Conservation (phyloP, 2,329 filamentous ascomycete species). For the Aureobasidium sp. region DNA sequence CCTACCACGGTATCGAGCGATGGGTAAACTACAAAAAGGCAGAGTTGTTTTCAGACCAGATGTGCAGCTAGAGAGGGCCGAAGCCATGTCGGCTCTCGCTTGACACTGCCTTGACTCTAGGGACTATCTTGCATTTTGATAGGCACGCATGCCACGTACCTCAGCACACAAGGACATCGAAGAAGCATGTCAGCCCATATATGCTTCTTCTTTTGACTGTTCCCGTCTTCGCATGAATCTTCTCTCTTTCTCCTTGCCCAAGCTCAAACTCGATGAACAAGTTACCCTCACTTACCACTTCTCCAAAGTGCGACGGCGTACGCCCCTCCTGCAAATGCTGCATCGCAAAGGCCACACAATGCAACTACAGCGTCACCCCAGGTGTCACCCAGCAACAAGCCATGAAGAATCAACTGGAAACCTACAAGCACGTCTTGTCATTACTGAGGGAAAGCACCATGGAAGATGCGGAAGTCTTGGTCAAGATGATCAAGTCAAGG, state of each 20-base stretch:
- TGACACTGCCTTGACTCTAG: neutral
- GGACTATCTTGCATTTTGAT: neutral
- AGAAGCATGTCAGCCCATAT: neutral
- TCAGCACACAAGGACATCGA: neutral
- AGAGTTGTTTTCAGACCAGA: neutral
- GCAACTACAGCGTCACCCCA: neutral
- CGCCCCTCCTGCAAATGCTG: neutral
- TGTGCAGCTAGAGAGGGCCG: neutral
- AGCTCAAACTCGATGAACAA: neutral
- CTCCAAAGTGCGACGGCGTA: neutral
- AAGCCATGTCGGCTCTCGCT: neutral
- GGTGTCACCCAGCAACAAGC: conserved; percentile 3
- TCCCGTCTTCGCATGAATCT: neutral
- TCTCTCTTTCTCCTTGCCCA: neutral
- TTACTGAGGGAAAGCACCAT: neutral
- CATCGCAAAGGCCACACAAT: neutral
- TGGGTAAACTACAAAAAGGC: neutral
- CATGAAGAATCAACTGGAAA: neutral
- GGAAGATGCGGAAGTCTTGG: neutral
- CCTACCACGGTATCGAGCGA: neutral
- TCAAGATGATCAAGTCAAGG: neutral
- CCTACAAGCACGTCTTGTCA: neutral
- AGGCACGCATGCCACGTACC: neutral
- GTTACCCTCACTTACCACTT: neutral
- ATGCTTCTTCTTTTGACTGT: neutral